Base-by-base conservation (phyloP, 352 stramenopile species). In the Pythium plurisporium region DNA sequence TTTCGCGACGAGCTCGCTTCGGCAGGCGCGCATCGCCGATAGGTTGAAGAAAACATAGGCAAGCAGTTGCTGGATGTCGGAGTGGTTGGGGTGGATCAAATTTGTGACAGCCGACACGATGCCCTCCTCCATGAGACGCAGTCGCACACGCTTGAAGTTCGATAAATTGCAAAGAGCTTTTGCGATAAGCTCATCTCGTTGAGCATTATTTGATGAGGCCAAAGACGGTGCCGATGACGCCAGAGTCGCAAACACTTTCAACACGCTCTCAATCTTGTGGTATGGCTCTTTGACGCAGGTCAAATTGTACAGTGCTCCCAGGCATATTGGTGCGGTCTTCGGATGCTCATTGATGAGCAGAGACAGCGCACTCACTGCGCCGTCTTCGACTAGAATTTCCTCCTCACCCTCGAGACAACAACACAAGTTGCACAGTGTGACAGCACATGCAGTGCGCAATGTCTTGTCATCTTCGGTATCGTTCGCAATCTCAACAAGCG, bases 161-260 rank as follows among this genome's bases (percentile, higher is more conserved):
- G 82, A 91, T 0, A 97, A 53, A 61, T 97, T 97, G 42, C 88
- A 95, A 25, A 97, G 69, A 1, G 85, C 89, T 23, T 86, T 88
- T 0, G 84, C 81, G 10, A 72, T 84, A 37, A 87, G 64, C 33
- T 79, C 76, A 26, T 83, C 70, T 25, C 47, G 52, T 49, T 71
- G 59, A 2, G 43, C 54, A 20, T 20, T 48, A 20, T n/a, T 40
- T 6, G 55, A 26, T n/a, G 46, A 46, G 4, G 58, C 19, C 3
- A 33, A 17, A 7, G 48, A 40, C 38, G 57, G 36, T 22, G 45
- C 64, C 30, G 57, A 61, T 36, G 72, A 87, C 15, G 68, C 86
- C 20, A 92, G 65, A 8, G 79, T 73, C 20, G 89, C 64, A 33
- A 93, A 89, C 1, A 75, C 67, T 47, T 93, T 93, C 42, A 93